A percentile compares a stretch with the other conserved stretches of the same genome.
Conservation (phyloP, 495 filamentous ascomycete species). For the Penicillium fimorum region DNA sequence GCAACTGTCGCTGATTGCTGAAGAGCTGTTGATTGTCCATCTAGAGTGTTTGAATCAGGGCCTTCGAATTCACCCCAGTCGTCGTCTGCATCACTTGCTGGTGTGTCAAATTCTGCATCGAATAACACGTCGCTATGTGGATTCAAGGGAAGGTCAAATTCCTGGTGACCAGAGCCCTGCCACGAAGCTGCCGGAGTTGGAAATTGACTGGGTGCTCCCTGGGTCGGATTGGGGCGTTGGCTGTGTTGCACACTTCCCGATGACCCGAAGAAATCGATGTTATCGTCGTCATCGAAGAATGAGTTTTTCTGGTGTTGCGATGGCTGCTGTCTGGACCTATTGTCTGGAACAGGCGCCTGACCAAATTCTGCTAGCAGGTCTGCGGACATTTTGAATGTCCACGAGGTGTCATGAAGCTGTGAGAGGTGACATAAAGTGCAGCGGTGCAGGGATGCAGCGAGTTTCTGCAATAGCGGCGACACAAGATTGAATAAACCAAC, state of each 20-base stretch:
- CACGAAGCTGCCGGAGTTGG: constrained; percentile 2
- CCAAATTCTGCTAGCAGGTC: constrained; percentile 75
- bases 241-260: constrained; percentile 6
- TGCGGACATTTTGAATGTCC: constrained; percentile 59
- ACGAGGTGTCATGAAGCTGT: constrained; percentile 9
- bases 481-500: neutral
- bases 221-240: neutral
- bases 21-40: constrained; percentile 39
- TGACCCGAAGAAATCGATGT: constrained; percentile 20
- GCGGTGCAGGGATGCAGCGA: neutral
- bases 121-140: constrained; percentile 41
- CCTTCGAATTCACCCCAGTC: constrained; percentile 77
- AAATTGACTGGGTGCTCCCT: constrained; percentile 10
- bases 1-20: constrained; percentile 5
- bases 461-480: neutral
- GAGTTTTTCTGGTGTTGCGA: constrained; percentile 17
- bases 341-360: constrained; percentile 23
- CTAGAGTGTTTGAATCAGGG: constrained; percentile 50
- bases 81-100: constrained; percentile 53
- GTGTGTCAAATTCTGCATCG: constrained; percentile 43
- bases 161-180: constrained; percentile 13
- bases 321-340: constrained; percentile 15
- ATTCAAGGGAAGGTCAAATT: constrained; percentile 24
- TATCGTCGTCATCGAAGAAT: constrained; percentile 30
- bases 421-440: neutral